Conservation (phyloP, 495 filamentous ascomycete genomes). For the Physcia stellaris region DNA sequence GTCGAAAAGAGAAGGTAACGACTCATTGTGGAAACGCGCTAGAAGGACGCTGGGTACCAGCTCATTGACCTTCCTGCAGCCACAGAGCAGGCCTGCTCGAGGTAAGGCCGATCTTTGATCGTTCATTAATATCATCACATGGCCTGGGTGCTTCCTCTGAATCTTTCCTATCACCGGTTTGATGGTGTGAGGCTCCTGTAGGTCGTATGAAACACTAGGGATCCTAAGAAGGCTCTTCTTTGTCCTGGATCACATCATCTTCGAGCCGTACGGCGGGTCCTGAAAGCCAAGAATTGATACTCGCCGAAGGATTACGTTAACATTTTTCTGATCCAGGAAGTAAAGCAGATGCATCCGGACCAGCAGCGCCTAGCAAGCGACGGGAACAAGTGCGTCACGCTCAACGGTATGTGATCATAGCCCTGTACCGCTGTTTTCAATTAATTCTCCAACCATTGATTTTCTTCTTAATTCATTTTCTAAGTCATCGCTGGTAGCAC, state of each 20-base stretch:
- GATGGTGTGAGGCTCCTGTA: no score
- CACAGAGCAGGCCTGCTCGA: slow-evolving; percentile 7
- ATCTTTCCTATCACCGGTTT: background rate
- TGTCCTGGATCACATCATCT: no score
- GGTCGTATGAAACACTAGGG: no score
- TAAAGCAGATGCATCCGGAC: no score
- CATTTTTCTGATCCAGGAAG: no score
- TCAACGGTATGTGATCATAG: slow-evolving; percentile 13
- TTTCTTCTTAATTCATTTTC: background rate
- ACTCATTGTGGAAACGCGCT: slow-evolving; percentile 18
- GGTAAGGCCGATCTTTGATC: slow-evolving; percentile 10
- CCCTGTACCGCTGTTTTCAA: background rate
- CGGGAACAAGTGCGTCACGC: slow-evolving; percentile 19
- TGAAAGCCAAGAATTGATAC: no score
- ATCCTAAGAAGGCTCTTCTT: no score
- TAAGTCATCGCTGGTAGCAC: slow-evolving; percentile 5
- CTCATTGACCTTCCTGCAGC: slow-evolving; percentile 15
- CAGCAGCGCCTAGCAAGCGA: slow-evolving; percentile 15
- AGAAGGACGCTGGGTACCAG: slow-evolving; percentile 15
- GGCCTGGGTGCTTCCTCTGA: background rate
- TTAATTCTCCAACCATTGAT: background rate
- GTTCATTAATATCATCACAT: no score
- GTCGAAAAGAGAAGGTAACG: slow-evolving; percentile 14
- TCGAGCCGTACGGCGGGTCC: no score
- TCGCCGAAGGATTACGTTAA: no score